Percentiles rank a stretch among this genome's conserved stretches.
phyloP scores from a whole-genome alignment of 176 grass and related monocot genomes.

The Poa pratensis region DNA sequence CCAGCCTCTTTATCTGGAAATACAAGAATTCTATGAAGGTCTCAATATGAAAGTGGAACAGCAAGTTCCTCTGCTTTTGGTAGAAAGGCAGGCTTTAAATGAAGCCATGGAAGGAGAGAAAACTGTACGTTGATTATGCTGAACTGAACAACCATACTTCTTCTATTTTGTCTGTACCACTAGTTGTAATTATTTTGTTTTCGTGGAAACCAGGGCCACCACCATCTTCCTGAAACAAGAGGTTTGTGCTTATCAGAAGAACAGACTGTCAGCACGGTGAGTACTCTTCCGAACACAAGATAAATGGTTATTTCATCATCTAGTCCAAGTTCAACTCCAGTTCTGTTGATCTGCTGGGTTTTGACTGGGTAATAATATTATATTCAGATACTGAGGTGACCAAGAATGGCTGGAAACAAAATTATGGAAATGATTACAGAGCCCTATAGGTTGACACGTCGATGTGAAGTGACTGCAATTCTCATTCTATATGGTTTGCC shows the following conservation, averaged over 20 bases:
- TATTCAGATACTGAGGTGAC: constrained; percentile 77
- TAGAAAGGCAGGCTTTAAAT: constrained; percentile 96
- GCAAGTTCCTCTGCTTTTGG: constrained; percentile 87
- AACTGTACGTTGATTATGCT: constrained; percentile 62
- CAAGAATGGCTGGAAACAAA: constrained; percentile 82
- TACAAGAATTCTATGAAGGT: constrained; percentile 93
- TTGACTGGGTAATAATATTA: constrained; percentile 3
- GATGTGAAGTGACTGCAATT: constrained; percentile 96
- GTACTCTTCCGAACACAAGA: constrained; percentile 28
- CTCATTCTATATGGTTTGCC: constrained; percentile 93
- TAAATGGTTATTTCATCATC: too few relatives aligned
- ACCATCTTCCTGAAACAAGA: constrained; percentile 98
- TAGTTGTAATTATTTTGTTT: constrained; percentile 36
- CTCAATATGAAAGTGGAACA: constrained; percentile 98
- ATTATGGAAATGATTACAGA: constrained; percentile 87
- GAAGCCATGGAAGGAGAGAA: constrained; percentile 99
- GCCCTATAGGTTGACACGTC: constrained; percentile 77
- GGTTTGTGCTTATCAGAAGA: constrained; percentile 98
- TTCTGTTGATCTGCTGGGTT: constrained; percentile 15
- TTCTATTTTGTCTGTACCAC: not conserved
- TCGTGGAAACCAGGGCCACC: constrained; percentile 66
- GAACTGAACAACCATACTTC: constrained; percentile 20
- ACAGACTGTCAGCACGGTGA: constrained; percentile 92
- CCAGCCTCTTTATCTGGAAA: constrained; percentile 82
- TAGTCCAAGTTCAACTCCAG: not conserved